phyloP scores from a whole-genome alignment of 352 stramenopile species.

The Pythium aristosporum region DNA sequence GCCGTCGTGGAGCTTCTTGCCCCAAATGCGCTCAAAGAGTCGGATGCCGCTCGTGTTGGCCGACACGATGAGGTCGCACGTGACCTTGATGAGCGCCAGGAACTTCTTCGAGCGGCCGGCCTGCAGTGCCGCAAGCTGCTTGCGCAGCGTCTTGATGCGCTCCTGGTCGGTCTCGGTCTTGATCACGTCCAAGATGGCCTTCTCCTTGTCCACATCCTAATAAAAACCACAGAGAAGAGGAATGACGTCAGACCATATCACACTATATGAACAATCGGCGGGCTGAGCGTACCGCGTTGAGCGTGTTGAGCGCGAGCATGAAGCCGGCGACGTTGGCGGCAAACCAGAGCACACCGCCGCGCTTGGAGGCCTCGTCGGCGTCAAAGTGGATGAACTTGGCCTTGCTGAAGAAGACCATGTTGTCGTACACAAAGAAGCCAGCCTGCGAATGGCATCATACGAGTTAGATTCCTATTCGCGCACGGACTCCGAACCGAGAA shows the following conservation, averaged over 20 bases:
- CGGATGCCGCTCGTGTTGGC: slow-evolving; percentile 81
- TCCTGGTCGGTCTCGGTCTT: slow-evolving; percentile 60
- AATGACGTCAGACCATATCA: not conserved
- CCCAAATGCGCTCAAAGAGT: slow-evolving; percentile 74
- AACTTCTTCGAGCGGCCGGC: slow-evolving; percentile 77
- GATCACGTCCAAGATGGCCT: slow-evolving; percentile 70
- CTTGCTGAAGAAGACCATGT: slow-evolving; percentile 82
- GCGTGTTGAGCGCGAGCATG: slow-evolving; percentile 60
- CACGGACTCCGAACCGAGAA: not conserved
- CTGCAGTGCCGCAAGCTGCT: slow-evolving; percentile 61
- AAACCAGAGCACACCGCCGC: slow-evolving; percentile 83
- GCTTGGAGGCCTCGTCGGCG: slow-evolving; percentile 56
- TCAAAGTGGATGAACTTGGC: slow-evolving; percentile 70
- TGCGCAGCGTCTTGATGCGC: slow-evolving; percentile 51
- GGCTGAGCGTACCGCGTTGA: slow-evolving; percentile 45
- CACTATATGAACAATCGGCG: not conserved
- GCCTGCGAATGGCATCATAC: slow-evolving; percentile 28
- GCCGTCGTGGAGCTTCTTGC: slow-evolving; percentile 81
- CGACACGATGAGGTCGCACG: slow-evolving; percentile 85
- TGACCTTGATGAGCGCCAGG: slow-evolving; percentile 72
- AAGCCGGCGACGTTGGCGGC: slow-evolving; percentile 82
- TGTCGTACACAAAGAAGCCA: slow-evolving; percentile 87
- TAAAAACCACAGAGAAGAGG: not conserved
- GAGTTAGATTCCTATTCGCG: not conserved
- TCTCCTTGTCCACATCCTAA: slow-evolving; percentile 77